Conservation (phyloP, 306 rosid species). For the Acacia acuminata region DNA sequence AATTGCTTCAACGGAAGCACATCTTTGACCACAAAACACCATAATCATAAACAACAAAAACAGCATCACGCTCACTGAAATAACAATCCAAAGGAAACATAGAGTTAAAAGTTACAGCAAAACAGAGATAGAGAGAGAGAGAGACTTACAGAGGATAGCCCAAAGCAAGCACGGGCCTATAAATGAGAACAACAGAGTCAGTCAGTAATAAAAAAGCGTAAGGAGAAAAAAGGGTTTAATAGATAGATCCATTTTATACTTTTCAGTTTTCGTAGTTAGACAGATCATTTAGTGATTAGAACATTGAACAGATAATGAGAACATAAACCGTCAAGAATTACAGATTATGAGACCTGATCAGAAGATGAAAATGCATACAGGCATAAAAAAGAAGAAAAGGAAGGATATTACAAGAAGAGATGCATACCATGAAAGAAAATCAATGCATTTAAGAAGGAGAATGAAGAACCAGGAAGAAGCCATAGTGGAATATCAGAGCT, state of each 20-base stretch:
- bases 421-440: neutral
- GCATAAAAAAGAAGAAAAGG: neutral
- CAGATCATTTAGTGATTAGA: neutral
- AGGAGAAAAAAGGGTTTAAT: neutral
- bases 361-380: neutral
- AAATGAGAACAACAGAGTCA: neutral
- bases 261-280: neutral
- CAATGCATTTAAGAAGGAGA: neutral
- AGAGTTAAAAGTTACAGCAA: too few species aligned
- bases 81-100: neutral
- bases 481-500: neutral
- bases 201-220: neutral
- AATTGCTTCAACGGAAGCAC: slow-evolving; percentile 60
- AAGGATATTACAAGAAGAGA: neutral
- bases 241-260: neutral
- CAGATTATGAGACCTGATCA: neutral
- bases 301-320: neutral
- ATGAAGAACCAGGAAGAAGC: neutral
- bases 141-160: neutral
- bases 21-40: slow-evolving; percentile 33
- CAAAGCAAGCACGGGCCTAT: neutral
- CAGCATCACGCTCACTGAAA: neutral
- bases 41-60: slow-evolving; percentile 14
- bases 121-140: neutral
- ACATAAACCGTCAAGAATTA: neutral